Base-by-base conservation (phyloP, 176 grass and related monocot genomes). In the Cenchrus purpureus region DNA sequence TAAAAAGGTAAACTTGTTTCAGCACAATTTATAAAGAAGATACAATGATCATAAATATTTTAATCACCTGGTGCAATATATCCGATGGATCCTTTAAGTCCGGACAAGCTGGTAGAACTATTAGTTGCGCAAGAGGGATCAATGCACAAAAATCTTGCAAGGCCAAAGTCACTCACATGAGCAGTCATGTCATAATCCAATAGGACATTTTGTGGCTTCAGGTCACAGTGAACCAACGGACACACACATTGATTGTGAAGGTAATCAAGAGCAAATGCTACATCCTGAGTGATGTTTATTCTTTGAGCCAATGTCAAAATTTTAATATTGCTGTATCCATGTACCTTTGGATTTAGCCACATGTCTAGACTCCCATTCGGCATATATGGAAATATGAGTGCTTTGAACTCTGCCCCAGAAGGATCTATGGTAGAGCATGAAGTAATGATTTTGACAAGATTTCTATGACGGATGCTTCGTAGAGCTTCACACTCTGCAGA, bases 381-480 rank as follows among this genome's bases (percentile, higher is more conserved):
- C 91, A 92, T 92, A 79, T 86, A 92, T 55, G 83, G 78, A 7
- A 92, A 84, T 28, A 92, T 55, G 44, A 92, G 44, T 34, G 91
- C 91, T 70, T 80, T 89, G 80, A 90, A 92, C 1, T 87, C 87
- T 49, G 84, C 70, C 6, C 91, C 91, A 29, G 10, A 55, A 29
- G 20, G 58, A 73, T 89, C 83, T 45, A 89, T 45, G 1, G 68
- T 87, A 10, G 76, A 72, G 68, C 91, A 90, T 55, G 59, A 84
- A 49, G 87, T 92, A 28, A 92, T 17, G 37, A 92, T 68, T 68
- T 84, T 86, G 44, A 92, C 13, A 51, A 92, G 74, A 73, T 92
- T 92, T 15, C 86, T 40, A 48, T 92, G 90, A 4, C 87, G 83
- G 20, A 89, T 65, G 59, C 80, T 86, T 68, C 82, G 73, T 2